These are phyloP conservation scores for Hydnomerulius pinastri DNA, from an alignment of 768 basidiomycete genomes.

Conservation along the genomic window DNA sequence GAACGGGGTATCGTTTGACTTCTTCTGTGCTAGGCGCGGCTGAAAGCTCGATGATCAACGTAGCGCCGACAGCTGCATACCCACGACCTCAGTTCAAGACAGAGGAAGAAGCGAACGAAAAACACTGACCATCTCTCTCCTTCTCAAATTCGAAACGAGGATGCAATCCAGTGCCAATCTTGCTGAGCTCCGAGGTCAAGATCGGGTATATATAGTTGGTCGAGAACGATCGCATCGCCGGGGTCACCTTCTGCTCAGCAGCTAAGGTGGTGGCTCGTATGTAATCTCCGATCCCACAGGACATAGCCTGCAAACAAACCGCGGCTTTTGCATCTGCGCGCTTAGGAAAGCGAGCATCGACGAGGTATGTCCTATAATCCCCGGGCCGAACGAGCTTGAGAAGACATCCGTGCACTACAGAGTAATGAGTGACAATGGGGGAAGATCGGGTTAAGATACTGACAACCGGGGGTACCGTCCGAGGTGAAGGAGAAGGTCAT, in stretches of 20 bases:
- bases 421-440: constrained; percentile 5
- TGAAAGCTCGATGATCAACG: constrained; percentile 44
- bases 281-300: constrained; percentile 58
- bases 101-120: neutral
- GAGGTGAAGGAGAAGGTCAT: constrained; percentile 47
- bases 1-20: constrained; percentile 45
- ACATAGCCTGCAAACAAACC: constrained; percentile 64
- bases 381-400: constrained; percentile 57
- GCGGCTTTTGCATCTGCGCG: constrained; percentile 70
- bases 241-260: constrained; percentile 48
- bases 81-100: neutral
- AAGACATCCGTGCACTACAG: constrained; percentile 61
- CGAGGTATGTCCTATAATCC: constrained; percentile 57
- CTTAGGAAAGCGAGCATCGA: constrained; percentile 62
- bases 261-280: constrained; percentile 47
- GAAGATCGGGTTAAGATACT: constrained; percentile 24
- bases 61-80: constrained; percentile 55
- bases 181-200: constrained; percentile 47
- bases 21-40: constrained; percentile 33
- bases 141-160: constrained; percentile 43
- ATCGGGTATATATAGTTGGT: constrained; percentile 47
- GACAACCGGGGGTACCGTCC: constrained; percentile 46
- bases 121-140: constrained; percentile 52
- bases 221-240: constrained; percentile 46
- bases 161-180: constrained; percentile 38